Evolutionary conservation across 2,329 filamentous ascomycete genomes (phyloP), one percentile per base, ranked within the genome.

Genomic region (Arthrocladium fulminans): DNA sequence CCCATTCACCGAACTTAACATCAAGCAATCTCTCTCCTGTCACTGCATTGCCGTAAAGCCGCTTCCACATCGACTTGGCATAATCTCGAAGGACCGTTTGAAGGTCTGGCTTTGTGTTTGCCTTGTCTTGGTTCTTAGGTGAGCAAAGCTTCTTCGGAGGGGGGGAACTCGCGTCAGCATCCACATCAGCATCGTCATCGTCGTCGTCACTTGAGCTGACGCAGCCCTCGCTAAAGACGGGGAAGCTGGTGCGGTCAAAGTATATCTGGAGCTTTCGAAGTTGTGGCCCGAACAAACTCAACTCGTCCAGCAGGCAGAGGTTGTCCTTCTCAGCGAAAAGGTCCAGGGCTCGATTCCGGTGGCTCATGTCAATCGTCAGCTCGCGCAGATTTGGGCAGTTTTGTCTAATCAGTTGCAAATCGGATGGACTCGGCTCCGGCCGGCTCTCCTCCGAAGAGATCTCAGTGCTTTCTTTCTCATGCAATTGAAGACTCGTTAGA

Each of bases 1-100:
- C 49, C 45, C 44, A 48, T 43, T 51, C 49, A 4, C 49, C 49
- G 24, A 47, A 51, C 24, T 51, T 51, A 7, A 51, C 39, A 27
- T 47, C 45, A 8, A 51, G 35, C 7, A 32, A 19, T 22, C 44
- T 24, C 7, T 45, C 29, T n/a, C 47, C 47, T 10, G 29, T 43
- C 19, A 24, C 37, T 12, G 22, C 17, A 7, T 8, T 19, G n/a
- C 43, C 44, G 29, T 29, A 51, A 5, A 51, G 15, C 4, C 15
- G 23, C 22, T 48, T 41, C 49, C 49, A 51, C 3, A 51, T 35
- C 7, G 29, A 10, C 15, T 24, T 19, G 34, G 25, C 47, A 22
- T 45, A 32, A 9, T 35, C 20, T 12, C 23, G 30, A 13, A 49
- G 42, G 6, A 44, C 12, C 19, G 23, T 4, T 40, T 47, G 29